These are phyloP conservation scores for Glycine latifolia DNA, from an alignment of 306 rosid species.

Conservation along the genomic window DNA sequence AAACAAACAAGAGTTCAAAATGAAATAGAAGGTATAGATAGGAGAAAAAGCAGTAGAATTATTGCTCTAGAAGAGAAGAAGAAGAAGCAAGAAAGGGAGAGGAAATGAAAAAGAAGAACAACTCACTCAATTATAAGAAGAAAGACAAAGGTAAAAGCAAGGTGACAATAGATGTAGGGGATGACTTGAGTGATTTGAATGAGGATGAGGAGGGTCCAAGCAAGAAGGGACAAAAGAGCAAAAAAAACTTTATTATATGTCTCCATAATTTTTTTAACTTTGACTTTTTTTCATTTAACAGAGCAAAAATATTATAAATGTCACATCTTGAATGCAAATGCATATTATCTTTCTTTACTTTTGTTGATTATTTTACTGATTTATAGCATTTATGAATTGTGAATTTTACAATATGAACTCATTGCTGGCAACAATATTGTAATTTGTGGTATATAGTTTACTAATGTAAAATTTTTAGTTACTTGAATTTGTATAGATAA, in stretches of 20 bases:
- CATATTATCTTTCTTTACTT: not conserved
- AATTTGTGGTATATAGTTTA: not conserved
- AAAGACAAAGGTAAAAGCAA: conserved; percentile 39
- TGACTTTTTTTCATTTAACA: not conserved
- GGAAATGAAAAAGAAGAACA: not conserved
- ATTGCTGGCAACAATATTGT: no score
- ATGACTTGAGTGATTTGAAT: not conserved
- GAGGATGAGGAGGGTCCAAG: conserved; percentile 1
- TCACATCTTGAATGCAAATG: not conserved
- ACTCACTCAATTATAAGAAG: not conserved
- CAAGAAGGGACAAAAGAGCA: conserved; percentile 3
- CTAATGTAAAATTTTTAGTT: not conserved
- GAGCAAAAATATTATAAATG: not conserved
- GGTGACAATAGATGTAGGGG: not conserved
- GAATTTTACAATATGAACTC: no score
- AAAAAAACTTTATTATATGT: conserved; percentile 30
- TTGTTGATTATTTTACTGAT: no score
- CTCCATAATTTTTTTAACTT: not conserved
- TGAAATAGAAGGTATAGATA: not conserved
- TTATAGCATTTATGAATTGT: no score
- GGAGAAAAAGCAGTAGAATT: conserved; percentile 51
- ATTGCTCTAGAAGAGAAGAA: conserved; percentile 46
- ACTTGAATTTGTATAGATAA: not conserved
- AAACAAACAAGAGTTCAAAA: not conserved
- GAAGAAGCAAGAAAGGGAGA: conserved; percentile 22